Base-by-base conservation (phyloP, 139 green algal genomes). In the Micractinium sp. region DNA sequence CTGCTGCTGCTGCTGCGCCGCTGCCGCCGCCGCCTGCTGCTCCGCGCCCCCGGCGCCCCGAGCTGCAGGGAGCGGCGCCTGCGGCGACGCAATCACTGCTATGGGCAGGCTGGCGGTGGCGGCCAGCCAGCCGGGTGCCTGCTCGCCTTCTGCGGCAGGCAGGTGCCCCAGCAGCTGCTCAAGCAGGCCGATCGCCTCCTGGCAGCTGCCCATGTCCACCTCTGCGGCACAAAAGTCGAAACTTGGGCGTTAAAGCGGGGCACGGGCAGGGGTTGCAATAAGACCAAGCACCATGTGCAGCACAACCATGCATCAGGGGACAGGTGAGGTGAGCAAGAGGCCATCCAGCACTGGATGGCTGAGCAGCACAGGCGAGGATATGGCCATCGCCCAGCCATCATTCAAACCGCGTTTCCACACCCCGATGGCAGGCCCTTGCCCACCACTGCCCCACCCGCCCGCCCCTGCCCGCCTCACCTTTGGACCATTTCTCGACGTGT, bases 81-180 rank as follows among this genome's bases (percentile, higher is more conserved):
- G 27, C 18, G 33, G 47, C 2, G 56, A 13, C 12, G 78, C 63
- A 16, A 35, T 22, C 74, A 80, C 33, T 9, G 33, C 74, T 0
- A 29, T 5, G 56, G 81, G 56, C 56, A 86, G 81, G 47, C 66
- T 60, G 5, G 60, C 56, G 33, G 13, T 29, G n/a, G 83, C 83
- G 12, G 67, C 67, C 27, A 87, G 83, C 83, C 83, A 87, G 83
- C 83, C 83, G 27, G 83, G 66, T 29, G 83, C 29, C 38, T 47
- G 27, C 1, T 18, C 67, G 23, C 81, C 87, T 33, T 89, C 81
- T 19, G 41, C 66, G 0, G 56, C 35, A 5, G 90, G 82, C 38
- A 82, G 20, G 29, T 82, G 41, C 19, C 60, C 20, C 71, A 88
- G 85, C 41, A 88, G 71, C 47, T 35, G 71, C 47, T 82, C 85